Base-by-base conservation (phyloP, 495 filamentous ascomycete genomes). In the Letharia lupina region DNA sequence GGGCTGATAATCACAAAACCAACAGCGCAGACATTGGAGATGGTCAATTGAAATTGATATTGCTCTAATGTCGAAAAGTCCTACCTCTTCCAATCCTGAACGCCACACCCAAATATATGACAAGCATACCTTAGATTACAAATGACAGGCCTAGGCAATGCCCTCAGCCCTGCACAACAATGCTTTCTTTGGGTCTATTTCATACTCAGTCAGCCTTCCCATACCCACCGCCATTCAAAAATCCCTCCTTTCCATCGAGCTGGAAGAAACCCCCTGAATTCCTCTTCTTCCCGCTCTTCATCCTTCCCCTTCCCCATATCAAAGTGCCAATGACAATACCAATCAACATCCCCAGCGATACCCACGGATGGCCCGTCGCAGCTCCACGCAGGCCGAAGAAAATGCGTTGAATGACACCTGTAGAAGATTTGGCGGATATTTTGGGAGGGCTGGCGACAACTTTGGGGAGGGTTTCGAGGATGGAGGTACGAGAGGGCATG, bases 391-490 rank as follows among this genome's bases (percentile, higher is more conserved):
- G 82, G 67, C 86, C 84, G 76, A 93, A 94, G 76, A 93, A 89
- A 57, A 93, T 76, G 63, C 87, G 86, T 75, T 90, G 87, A 63
- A 96, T 78, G 40, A 81, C 80, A 62, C 88, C 87, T 68, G 91
- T 87, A 59, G 91, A 93, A 52, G 91, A 91, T 79, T 96, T 98
- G 18, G 91, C 83, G 68, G 84, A 86, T 70, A 98, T 87, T 73
- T 92, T 90, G 47, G 91, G 87, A 20, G 93, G 90, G 20, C 81
- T 77, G 5, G 74, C 67, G 64, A 89, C 76, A 60, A 89, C 86
- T 69, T 95, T 91, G 68, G 86, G 89, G 67, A 97, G 83, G 59
- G 93, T 97, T 77, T 98, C 94, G 44, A 96, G 87, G 72, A 98
- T 98, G 11, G 91, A 93, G 9, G 93, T 95, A 60, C 94, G 89